Evolutionary conservation across 2,329 filamentous ascomycete genomes (phyloP).

Genomic region (Fusarium succisae): DNA sequence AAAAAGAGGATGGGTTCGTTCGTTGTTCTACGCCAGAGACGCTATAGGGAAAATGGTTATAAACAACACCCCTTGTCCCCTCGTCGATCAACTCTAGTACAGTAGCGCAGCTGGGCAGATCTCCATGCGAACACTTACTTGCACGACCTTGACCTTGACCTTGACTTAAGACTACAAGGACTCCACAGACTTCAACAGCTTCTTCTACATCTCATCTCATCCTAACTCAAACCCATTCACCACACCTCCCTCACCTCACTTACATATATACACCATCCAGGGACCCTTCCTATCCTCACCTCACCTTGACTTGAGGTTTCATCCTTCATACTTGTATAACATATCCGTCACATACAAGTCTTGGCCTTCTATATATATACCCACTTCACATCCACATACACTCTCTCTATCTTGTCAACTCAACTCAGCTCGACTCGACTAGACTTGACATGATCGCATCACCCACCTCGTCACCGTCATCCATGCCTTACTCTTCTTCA

Average conservation of each 20-base stretch:
- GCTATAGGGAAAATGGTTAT: conserved; percentile 30
- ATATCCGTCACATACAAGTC: conserved; percentile 15
- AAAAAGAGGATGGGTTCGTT: conserved; percentile 11
- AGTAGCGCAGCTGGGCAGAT: conserved; percentile 37
- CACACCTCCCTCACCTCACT: conserved; percentile 24
- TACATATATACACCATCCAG: conserved; percentile 36
- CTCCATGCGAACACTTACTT: conserved; percentile 44
- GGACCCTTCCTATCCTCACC: neutral
- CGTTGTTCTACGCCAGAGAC: conserved; percentile 25
- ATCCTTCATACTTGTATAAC: conserved; percentile 16
- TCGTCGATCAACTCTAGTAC: conserved; percentile 40
- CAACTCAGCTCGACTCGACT: conserved; percentile 13
- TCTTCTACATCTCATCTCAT: conserved; percentile 26
- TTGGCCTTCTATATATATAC: conserved; percentile 24
- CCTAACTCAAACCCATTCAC: conserved; percentile 25
- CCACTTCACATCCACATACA: conserved; percentile 14
- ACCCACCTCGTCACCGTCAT: conserved; percentile 10
- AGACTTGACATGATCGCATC: conserved; percentile 32
- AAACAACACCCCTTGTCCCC: conserved; percentile 35
- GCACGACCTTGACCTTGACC: conserved; percentile 22
- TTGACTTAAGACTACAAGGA: conserved; percentile 30
- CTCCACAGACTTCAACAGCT: conserved; percentile 37
- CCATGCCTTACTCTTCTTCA: conserved; percentile 25
- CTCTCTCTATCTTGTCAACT: neutral
- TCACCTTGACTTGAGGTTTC: neutral